phyloP scores from a whole-genome alignment of 2,329 filamentous ascomycete species.

The Talaromyces albobiverticillius region DNA sequence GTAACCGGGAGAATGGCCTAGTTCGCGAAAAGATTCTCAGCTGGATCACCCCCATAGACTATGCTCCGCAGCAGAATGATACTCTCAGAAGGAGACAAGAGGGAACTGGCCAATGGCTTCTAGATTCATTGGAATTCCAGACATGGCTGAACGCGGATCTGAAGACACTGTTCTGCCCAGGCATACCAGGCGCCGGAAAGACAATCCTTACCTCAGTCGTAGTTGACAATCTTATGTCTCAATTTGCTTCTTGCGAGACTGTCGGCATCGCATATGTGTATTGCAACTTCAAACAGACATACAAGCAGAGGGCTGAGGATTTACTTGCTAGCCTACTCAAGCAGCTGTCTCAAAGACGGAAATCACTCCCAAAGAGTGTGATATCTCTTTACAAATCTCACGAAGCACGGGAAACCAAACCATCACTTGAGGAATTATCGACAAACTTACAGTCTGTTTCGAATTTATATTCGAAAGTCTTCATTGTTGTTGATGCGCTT shows the following conservation, averaged over 20 bases:
- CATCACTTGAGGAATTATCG: neutral
- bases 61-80: constrained; percentile 2
- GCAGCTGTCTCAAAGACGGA: neutral
- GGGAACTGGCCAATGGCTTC: constrained; percentile 1
- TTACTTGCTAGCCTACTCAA: neutral
- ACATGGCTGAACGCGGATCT: neutral
- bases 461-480: constrained; percentile 19
- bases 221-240: constrained; percentile 35
- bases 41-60: neutral
- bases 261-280: constrained; percentile 7
- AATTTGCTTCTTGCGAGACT: constrained; percentile 13
- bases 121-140: neutral
- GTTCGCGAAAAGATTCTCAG: neutral
- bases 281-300: constrained; percentile 1
- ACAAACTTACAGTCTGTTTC: neutral
- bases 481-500: constrained; percentile 31
- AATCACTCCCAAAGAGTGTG: neutral
- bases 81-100: neutral
- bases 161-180: constrained; percentile 6
- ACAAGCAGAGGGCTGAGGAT: neutral
- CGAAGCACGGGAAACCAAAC: neutral
- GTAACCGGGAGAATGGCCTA: constrained; percentile 21
- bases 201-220: constrained; percentile 45
- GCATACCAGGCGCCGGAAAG: constrained; percentile 52
- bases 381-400: neutral